Base-by-base conservation (phyloP, 129 eudicot species). In the Chrysanthemum seticuspe region DNA sequence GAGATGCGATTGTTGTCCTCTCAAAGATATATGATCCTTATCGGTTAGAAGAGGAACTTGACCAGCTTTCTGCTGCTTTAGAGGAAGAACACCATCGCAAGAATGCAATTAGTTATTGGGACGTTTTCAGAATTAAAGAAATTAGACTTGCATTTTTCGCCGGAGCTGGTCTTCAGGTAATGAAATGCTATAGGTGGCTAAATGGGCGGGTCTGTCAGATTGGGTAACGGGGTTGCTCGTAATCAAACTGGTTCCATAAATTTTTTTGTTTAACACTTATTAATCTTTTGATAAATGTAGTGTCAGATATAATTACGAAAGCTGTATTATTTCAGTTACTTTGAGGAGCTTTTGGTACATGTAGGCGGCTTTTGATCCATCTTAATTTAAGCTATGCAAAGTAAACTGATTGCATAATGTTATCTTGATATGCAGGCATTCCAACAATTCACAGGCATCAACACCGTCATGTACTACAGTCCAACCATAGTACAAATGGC, bases 161-260 rank as follows among this genome's bases (percentile, higher is more conserved):
- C 1, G 96, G 98, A 21, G 98, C 91, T 68, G 95, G 96, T 77
- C 92, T 92, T 40, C 94, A 86, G 89, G 97, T 67, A 64, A 29
- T 19, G 19, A 19, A 9, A 16, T 19, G 13, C 58, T 13, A 16
- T 36, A 62, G 18, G 19, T 61, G 47, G 45, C 44, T 23, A 27
- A 40, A 58, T 57, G 66, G 40, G 66, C 3, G 18, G 66, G 16
- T 61, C 13, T 27, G 66, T 7, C 31, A 13, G n/a, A n/a, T n/a
- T n/a, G n/a, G n/a, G n/a, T n/a, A 19, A 19, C 21, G 21, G 21
- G 21, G 21, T 19, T 19, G 21, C 2, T 10, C 2, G 36, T 3
- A 10, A 59, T 10, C 64, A 8, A 59, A 23, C 11, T 58, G 36
- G 64, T 27, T 58, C 11, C 31, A 21, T 31, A 27, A 2, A 6